Conservation (phyloP, 345 rosid genomes). For the Zanthoxylum bungeanum region DNA sequence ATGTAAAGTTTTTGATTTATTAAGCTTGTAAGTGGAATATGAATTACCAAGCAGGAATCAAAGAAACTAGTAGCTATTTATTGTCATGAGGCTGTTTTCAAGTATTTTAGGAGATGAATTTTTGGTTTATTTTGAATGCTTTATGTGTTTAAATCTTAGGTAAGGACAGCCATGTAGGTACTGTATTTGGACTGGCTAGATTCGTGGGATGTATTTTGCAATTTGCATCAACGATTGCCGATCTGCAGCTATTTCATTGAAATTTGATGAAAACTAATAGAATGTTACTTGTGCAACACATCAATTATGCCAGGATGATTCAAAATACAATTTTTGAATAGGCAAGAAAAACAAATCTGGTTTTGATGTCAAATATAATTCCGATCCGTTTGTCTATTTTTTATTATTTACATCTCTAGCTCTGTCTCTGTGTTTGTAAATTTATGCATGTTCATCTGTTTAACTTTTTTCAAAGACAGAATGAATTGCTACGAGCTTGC, state of each 20-base stretch:
- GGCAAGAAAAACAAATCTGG: not conserved
- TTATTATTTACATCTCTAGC: not conserved
- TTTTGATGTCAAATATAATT: too few relatives aligned
- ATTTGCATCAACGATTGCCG: not conserved
- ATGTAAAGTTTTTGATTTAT: not conserved
- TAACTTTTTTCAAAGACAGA: not conserved
- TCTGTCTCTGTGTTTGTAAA: not conserved
- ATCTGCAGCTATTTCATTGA: not conserved
- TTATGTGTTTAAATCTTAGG: not conserved
- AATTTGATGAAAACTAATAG: not conserved
- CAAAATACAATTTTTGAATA: not conserved
- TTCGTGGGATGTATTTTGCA: not conserved
- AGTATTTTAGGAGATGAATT: not conserved
- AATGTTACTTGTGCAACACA: not conserved
- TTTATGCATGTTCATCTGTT: not conserved
- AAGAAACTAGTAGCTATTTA: not conserved
- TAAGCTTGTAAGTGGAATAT: not conserved
- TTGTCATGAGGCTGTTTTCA: not conserved
- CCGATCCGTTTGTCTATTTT: not conserved
- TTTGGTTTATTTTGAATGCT: not conserved
- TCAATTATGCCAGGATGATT: not conserved
- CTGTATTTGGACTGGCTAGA: not conserved
- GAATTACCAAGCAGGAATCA: not conserved
- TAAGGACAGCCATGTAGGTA: not conserved
- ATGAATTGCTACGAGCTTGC: not conserved